Evolutionary conservation across 805 yeast genomes (phyloP), one percentile per base, ranked within the genome.

Genomic region (Saccharomycopsis sp.): DNA sequence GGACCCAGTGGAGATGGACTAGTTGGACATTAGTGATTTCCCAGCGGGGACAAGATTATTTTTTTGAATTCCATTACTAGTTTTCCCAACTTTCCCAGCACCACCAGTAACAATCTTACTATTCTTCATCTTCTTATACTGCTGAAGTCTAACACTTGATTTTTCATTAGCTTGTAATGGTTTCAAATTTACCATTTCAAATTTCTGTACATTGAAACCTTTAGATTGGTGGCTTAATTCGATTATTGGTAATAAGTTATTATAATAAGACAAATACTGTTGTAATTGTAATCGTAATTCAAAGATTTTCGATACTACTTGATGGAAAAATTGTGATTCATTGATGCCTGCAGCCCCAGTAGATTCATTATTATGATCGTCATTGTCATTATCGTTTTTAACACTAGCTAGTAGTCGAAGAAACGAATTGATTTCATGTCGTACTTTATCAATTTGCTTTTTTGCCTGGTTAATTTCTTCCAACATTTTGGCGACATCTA

Each of bases 191-290:
- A 38, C 45, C 14, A 37, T 17, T 29, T 37, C 45, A 22, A 42
- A 42, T 31, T 42, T 42, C 27, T 42, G 41, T n/a, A 27, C 8
- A 31, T 31, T 38, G 38, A 50, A 42, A 16, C 53, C 53, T 13
- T 38, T 44, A n/a, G 41, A 23, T 22, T 50, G 51, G 17, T 41
- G 48, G 4, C 47, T 23, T 5, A 47, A 38, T 51, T 77, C 67
- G 11, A 93, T 72, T 40, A 79, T 65, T 0, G 95, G 93, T 26
- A 79, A 61, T 72, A 90, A 69, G 34, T 76, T 78, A 44, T 72
- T 71, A 53, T 84, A 81, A 9, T 35, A 26, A 4, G 41, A 34
- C 32, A 50, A 44, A 28, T 47, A 44, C 8, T 38, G 26, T 26
- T 31, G 16, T n/a, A 50, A 27, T 26, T 38, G 19, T 11, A 36